Conservation (phyloP, 345 rosid species). For the Microthlaspi erraticum region DNA sequence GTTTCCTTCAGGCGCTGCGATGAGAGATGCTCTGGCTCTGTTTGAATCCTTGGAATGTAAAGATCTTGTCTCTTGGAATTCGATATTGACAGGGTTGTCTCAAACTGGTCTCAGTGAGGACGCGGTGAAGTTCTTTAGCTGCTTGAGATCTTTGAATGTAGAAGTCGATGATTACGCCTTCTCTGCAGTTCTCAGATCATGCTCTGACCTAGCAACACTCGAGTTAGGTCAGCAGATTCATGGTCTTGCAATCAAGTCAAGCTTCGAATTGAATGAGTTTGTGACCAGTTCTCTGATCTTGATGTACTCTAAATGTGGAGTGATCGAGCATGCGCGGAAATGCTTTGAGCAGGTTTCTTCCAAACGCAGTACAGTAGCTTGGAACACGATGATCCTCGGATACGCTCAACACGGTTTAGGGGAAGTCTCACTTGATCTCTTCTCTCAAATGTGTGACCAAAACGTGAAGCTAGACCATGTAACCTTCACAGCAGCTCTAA, state of each 20-base stretch:
- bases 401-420: slow-evolving; percentile 82
- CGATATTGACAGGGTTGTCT: slow-evolving; percentile 70
- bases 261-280: slow-evolving; percentile 64
- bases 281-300: slow-evolving; percentile 78
- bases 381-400: slow-evolving; percentile 78
- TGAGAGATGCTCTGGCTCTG: slow-evolving; percentile 58
- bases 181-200: slow-evolving; percentile 76
- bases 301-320: slow-evolving; percentile 83
- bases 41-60: slow-evolving; percentile 59
- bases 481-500: slow-evolving; percentile 71
- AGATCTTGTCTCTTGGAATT: slow-evolving; percentile 80
- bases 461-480: slow-evolving; percentile 68
- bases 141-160: slow-evolving; percentile 53
- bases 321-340: slow-evolving; percentile 60
- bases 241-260: slow-evolving; percentile 54
- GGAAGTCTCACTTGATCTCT: slow-evolving; percentile 60
- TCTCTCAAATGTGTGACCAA: slow-evolving; percentile 58
- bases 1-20: slow-evolving; percentile 46
- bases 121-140: slow-evolving; percentile 54
- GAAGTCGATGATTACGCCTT: slow-evolving; percentile 70
- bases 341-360: slow-evolving; percentile 57
- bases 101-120: slow-evolving; percentile 63
- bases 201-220: slow-evolving; percentile 76
- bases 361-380: slow-evolving; percentile 59
- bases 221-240: slow-evolving; percentile 77